A percentile compares a stretch with the other conserved stretches of the same genome.
Evolutionary conservation across 2,329 filamentous ascomycete genomes (phyloP).

Genomic region (Sporothrix phasma): DNA sequence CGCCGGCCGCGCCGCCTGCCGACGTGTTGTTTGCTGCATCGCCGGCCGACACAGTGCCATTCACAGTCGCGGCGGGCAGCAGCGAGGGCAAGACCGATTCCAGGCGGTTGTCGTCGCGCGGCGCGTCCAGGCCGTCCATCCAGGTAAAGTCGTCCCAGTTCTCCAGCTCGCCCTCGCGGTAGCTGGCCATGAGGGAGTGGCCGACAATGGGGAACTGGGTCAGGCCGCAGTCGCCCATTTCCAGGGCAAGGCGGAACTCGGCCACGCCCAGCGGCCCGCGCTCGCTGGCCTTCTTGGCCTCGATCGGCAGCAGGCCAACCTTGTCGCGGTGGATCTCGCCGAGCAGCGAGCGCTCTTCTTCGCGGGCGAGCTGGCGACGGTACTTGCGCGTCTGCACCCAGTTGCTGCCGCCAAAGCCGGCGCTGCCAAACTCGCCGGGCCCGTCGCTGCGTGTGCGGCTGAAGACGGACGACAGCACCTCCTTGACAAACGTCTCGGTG

Average conservation of each 20-base stretch:
- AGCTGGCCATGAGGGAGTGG: conserved; percentile 58
- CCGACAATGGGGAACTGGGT: conserved; percentile 68
- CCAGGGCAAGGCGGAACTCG: conserved; percentile 66
- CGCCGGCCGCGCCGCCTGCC: neutral
- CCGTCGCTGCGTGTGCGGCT: conserved; percentile 56
- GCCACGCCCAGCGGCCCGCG: conserved; percentile 64
- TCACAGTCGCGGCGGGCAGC: neutral
- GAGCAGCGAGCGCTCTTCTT: conserved; percentile 63
- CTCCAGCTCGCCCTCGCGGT: conserved; percentile 67
- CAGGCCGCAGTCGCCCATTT: conserved; percentile 65
- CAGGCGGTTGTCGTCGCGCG: conserved; percentile 12
- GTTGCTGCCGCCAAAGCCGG: conserved; percentile 54
- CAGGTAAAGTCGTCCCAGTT: conserved; percentile 52
- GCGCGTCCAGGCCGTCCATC: conserved; percentile 28
- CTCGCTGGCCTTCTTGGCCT: conserved; percentile 65
- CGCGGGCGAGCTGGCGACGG: conserved; percentile 59
- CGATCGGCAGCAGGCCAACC: conserved; percentile 67
- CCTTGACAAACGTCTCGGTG: conserved; percentile 58
- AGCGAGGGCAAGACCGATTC: neutral
- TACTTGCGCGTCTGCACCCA: conserved; percentile 77
- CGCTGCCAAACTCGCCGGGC: conserved; percentile 50
- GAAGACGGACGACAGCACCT: conserved; percentile 53
- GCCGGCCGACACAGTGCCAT: neutral
- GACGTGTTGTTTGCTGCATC: neutral
- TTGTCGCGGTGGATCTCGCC: conserved; percentile 67